These are phyloP conservation scores for Fonsecaea nubica DNA, from an alignment of 2,329 filamentous ascomycete species.

Conservation along the genomic window DNA sequence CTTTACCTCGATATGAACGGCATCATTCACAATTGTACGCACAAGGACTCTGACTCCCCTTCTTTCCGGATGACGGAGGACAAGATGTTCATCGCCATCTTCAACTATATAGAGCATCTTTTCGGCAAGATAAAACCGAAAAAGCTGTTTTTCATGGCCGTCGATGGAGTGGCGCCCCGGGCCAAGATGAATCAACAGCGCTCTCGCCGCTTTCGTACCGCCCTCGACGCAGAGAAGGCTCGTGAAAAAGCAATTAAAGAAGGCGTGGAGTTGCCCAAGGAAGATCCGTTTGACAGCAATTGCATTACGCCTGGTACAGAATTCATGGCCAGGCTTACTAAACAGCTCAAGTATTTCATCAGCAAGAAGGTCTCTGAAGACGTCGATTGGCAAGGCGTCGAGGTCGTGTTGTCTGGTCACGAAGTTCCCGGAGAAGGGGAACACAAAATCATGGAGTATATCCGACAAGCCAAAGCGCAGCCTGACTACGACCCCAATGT, in stretches of 20 bases:
- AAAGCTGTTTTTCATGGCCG: slow-evolving; percentile 99
- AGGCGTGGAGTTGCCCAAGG: slow-evolving; percentile 90
- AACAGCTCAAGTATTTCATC: slow-evolving; percentile 96
- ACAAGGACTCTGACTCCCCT: slow-evolving; percentile 91
- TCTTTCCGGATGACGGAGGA: slow-evolving; percentile 94
- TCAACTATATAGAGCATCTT: slow-evolving; percentile 99
- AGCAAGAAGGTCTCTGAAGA: slow-evolving; percentile 99
- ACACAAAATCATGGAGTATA: slow-evolving; percentile 99
- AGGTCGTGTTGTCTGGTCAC: slow-evolving; percentile 94
- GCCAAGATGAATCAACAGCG: slow-evolving; percentile 99
- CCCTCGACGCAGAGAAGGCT: slow-evolving; percentile 85
- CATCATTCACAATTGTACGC: slow-evolving; percentile 99
- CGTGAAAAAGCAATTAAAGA: slow-evolving; percentile 90
- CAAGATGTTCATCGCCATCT: slow-evolving; percentile 99
- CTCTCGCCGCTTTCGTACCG: slow-evolving; percentile 90
- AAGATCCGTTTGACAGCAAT: slow-evolving; percentile 97
- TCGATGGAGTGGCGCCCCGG: slow-evolving; percentile 94
- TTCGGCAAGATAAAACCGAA: slow-evolving; percentile 99
- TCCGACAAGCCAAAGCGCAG: slow-evolving; percentile 95
- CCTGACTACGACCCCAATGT: slow-evolving; percentile 90
- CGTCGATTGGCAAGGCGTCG: slow-evolving; percentile 94
- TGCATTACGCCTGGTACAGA: slow-evolving; percentile 96
- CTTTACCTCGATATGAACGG: slow-evolving; percentile 93
- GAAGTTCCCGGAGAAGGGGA: slow-evolving; percentile 98
- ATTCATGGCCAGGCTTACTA: slow-evolving; percentile 96